Percentiles rank a stretch among this genome's conserved stretches.
Evolutionary conservation across 257 asterid species (phyloP).

Genomic region (Forsythia viridissima): DNA sequence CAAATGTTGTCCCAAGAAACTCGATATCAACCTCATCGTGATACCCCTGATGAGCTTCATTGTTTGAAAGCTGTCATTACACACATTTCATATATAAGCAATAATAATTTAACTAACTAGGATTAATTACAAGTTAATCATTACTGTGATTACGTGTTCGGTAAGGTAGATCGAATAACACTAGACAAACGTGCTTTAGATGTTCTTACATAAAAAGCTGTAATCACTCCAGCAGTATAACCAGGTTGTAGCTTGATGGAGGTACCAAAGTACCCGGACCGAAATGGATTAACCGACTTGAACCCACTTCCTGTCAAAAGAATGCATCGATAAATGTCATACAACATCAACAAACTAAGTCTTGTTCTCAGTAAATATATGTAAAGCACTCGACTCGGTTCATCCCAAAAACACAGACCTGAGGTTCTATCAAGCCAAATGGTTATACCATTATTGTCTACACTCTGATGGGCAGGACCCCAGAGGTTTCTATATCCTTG

Average conservation of each 20-base stretch:
- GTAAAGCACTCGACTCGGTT: too few species aligned
- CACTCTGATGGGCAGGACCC: slow-evolving; percentile 72
- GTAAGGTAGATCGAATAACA: too few species aligned
- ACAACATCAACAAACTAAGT: neutral
- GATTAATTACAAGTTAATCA: too few species aligned
- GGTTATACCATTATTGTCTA: slow-evolving; percentile 58
- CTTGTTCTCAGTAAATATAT: slow-evolving; percentile 2
- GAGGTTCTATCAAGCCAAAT: slow-evolving; percentile 85
- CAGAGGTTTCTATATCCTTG: slow-evolving; percentile 66
- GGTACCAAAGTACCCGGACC: slow-evolving; percentile 91
- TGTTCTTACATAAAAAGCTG: slow-evolving; percentile 65
- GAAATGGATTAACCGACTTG: slow-evolving; percentile 88
- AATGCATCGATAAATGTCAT: neutral
- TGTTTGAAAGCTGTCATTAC: slow-evolving; percentile 51
- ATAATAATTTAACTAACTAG: too few species aligned
- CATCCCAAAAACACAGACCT: neutral
- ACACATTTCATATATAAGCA: too few species aligned
- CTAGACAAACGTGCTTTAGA: too few species aligned
- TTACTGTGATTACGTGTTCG: too few species aligned
- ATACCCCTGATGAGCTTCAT: slow-evolving; percentile 79
- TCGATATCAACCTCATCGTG: slow-evolving; percentile 96
- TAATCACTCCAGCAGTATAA: slow-evolving; percentile 92
- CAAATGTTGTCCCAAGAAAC: slow-evolving; percentile 87
- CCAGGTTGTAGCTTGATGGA: slow-evolving; percentile 88
- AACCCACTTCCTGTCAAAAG: slow-evolving; percentile 75